Conservation (phyloP, 2,329 filamentous ascomycete species). For the Furcasterigmium furcatum region DNA sequence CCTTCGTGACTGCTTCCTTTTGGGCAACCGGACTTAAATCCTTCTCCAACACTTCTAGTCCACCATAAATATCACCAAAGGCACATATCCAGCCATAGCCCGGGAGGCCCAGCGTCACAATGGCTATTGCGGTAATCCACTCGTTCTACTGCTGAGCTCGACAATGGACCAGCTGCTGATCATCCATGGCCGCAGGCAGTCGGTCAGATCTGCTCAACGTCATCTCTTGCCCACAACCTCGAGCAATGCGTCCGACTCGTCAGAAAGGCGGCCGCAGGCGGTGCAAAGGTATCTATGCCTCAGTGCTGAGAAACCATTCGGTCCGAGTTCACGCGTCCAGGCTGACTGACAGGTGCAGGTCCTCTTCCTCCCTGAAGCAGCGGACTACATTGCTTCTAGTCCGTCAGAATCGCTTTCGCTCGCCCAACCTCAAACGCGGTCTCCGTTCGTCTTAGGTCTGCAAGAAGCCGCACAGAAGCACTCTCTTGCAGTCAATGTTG, state of each 20-base stretch:
- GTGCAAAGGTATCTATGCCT: conserved; percentile 69
- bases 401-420: conserved; percentile 67
- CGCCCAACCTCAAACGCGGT: conserved; percentile 61
- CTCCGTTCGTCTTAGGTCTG: conserved; percentile 74
- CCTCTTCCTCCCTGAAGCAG: conserved; percentile 89
- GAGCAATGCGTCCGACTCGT: conserved; percentile 72
- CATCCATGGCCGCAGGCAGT: conserved; percentile 79
- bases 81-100: too few species aligned
- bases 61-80: too few species aligned
- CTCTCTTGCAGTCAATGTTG: conserved; percentile 74
- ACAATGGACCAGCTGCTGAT: too few species aligned
- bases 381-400: conserved; percentile 78
- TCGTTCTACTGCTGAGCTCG: not conserved
- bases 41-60: too few species aligned
- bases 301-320: conserved; percentile 1
- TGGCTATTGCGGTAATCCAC: conserved; percentile 22
- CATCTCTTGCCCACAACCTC: conserved; percentile 75
- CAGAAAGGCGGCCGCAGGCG: conserved; percentile 67
- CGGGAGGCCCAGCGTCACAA: too few species aligned
- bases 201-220: conserved; percentile 85
- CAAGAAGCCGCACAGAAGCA: conserved; percentile 62
- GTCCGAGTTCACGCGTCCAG: not conserved
- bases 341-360: conserved; percentile 41
- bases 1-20: too few species aligned
- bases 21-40: too few species aligned